Evolutionary conservation across 1,284 basidiomycete genomes (phyloP), one percentile per base, ranked within the genome.

Genomic region (Malassezia cuniculi): DNA sequence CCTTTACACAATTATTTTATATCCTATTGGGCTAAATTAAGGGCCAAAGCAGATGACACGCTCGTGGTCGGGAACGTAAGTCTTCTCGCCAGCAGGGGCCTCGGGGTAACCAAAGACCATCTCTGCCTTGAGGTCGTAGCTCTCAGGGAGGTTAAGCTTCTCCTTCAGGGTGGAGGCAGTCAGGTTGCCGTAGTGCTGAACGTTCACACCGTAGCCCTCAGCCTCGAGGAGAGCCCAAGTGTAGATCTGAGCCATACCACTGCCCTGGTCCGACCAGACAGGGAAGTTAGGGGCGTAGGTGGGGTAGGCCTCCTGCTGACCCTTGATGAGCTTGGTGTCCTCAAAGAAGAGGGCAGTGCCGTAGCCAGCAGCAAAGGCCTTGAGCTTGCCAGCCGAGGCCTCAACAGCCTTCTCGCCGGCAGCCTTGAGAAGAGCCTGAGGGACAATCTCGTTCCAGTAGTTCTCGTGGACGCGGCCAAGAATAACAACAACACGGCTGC

Each of bases 301-400:
- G 12, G 71, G 68, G 38, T 71, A 54, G 5, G 66, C 67, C 20
- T 65, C 60, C 48, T 71, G 66, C 9, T 57, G 37, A 4, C 39
- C 45, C 32, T 62, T 40, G 26, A 66, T 50, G 12, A 51, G 40
- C 10, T 31, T 42, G 16, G 39, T 34, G 25, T 45, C 40, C 36
- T 65, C 61, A 36, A 58, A 73, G 59, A 74, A 70, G 31, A 72
- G 47, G 27, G 73, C 66, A 7, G 73, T 72, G 19, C 71, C 73
- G 43, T 69, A 64, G 8, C 65, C 72, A 8, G 59, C 49, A 33
- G 59, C 54, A 60, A 71, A 72, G 14, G 49, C 52, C 26, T 57
- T 55, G 27, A 72, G 57, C 9, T 59, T 52, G 11, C 39, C 41
- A 14, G 50, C 31, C 6, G 55, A 52, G 6, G 36, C 28, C 11